Base-by-base conservation (phyloP, 192 early-diverging fungal species). In the Coemansia sp. region DNA sequence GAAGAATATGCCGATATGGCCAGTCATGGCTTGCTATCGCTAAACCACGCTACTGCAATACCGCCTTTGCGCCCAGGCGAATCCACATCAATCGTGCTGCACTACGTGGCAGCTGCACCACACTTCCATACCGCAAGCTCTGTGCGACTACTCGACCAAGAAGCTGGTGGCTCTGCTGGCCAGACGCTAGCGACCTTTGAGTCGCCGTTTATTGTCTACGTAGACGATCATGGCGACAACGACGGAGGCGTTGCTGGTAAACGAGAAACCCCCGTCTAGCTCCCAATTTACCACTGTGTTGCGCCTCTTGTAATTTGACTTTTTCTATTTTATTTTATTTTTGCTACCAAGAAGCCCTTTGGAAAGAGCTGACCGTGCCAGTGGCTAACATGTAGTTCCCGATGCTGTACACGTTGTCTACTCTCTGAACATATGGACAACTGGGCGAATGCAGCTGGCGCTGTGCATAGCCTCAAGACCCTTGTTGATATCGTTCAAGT, bases 401-500 rank as follows among this genome's bases (percentile, higher is more conserved):
- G 15, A 16, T n/a, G 41, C 41, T 44, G 41, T 1, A 16, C 43
- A 45, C 18, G n/a, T 4, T 16, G 15, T 53, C 41, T 71, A 74
- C 18, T 80, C 73, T 32, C 65, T 67, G 47, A 61, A 56, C 71
- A 80, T 70, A 60, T 73, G 61, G 61, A 84, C 60, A 40, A 84
- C 69, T 1, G 79, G 76, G 35, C 83, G 83, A 45, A 84, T 84
- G 73, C 89, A 88, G 68, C 77, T 80, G 18, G 94, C 86, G 49
- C 70, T 72, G 72, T 93, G 91, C 95, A 98, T 98, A 29, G 86
- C 86, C 69, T 95, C 91, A 75, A 98, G 92, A 18, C 92, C 94
- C 83, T 94, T 89, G 87, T 96, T 96, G 73, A 98, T 94, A 27
- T 97, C 91, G 13, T 84, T 86, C 49, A 98, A 69, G 11, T 80